Base-by-base conservation (phyloP, 2,329 filamentous ascomycete species). In the Lecanicillium sp. region DNA sequence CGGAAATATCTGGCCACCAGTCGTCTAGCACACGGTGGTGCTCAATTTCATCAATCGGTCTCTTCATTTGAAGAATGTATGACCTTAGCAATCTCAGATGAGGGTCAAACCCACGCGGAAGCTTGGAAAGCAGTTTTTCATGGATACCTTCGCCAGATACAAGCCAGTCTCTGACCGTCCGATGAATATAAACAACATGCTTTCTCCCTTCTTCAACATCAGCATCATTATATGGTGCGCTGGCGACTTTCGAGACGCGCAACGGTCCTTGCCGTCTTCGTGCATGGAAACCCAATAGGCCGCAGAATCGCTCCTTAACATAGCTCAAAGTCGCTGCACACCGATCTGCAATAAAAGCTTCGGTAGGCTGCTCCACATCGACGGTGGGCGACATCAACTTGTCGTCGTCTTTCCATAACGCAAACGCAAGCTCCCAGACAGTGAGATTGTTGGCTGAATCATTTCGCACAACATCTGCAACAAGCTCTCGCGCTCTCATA, bases 1-100 rank as follows among this genome's bases (percentile, higher is more conserved):
- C 49, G 1, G 52, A 54, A 36, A 63, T 60, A 5, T 58, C 59
- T 0, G 60, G 59, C 32, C 58, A 63, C 60, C 59, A 63, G 29
- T 63, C 60, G 14, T 63, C 60, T 12, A 63, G 43, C 2, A 59
- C 47, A 5, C 60, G 58, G 15, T 63, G 60, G 29, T 55, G 56
- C 37, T 63, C 60, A 13, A 59, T 41, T 17, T 52, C 48, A n/a
- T 57, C 55, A 0, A 63, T 48, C 0, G 60, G 50, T 4, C 46
- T 27, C 39, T 61, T 61, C 34, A 62, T 48, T 1, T 51, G 57
- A 0, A 62, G 48, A 3, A 62, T 39, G 33, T 60, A 55, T 0
- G 58, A 61, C n/a, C 55, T 44, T 12, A 61, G 37, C 0, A 60
- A 49, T 1, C 56, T 49, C 7, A 59, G 45, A 36, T 61, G 52